Base-by-base conservation (phyloP, 2,329 filamentous ascomycete species). In the Pseudogymnoascus destructans region DNA sequence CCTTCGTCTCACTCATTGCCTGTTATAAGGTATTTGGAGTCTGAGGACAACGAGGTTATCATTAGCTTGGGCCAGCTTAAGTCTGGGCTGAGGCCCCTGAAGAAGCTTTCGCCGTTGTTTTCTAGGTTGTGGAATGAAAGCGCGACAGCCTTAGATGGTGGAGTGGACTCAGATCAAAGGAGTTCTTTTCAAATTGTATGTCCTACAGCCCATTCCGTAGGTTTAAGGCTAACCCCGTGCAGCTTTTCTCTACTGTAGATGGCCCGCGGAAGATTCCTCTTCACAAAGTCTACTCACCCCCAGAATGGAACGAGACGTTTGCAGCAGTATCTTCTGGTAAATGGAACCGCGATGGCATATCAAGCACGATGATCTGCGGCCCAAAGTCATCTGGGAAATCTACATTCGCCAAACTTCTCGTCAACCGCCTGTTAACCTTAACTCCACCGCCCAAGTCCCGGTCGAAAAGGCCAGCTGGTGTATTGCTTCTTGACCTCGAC, bases 371-470 rank as follows among this genome's bases (percentile, higher is more conserved):
- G 61, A 73, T 89, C 2, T 84, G 84, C 55, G 87, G 87, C 0
- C 80, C 84, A 0, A 87, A 89, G 62, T 82, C 80, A 0, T 81
- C 86, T 2, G 87, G 87, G 2, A 91, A 91, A 66, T 90, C 87
- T 0, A 89, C 85, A 0, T 87, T 90, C 67, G 79, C 80, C 10
- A 80, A 79, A 54, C 69, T 89, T 3, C 72, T 91, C 2, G 71
- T 77, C 7, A 91, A 91, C 65, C 78, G 80, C 9, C 71, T 88
- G 7, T 70, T 88, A 35, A 63, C 59, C 61, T 60, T 7, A 62
- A 65, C 49, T 59, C 40, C 3, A 57, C 59, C 27, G 60, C 61
- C 64, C 64, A 65, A 64, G 63, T 64, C 35, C 36, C 60, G 9
- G 5, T 32, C 11, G 10, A 33, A 61, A 49, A 64, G 61, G 42